Conservation (phyloP, 768 basidiomycete species). For the Lactarius sp. region DNA sequence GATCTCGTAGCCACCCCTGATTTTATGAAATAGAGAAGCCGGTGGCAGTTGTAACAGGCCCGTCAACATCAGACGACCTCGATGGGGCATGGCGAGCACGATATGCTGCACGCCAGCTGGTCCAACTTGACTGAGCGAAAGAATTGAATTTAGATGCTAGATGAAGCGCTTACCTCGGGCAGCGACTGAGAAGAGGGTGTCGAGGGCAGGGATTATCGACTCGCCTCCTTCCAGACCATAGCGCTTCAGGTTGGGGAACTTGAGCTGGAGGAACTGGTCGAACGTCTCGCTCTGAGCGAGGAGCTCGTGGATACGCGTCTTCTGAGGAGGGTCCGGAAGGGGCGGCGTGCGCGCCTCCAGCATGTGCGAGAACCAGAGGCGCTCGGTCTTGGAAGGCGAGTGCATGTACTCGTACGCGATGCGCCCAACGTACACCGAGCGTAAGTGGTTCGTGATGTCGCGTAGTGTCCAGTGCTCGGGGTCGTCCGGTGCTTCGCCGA, state of each 20-base stretch:
- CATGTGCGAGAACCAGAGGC: constrained; percentile 84
- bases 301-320: constrained; percentile 59
- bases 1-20: constrained; percentile 71
- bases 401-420: constrained; percentile 95
- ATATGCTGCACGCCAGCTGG: constrained; percentile 64
- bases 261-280: constrained; percentile 79
- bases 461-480: constrained; percentile 58
- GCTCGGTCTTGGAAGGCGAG: constrained; percentile 77
- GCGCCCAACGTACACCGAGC: constrained; percentile 70
- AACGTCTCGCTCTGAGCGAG: constrained; percentile 74
- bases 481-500: constrained; percentile 32
- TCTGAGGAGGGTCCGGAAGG: constrained; percentile 34
- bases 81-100: constrained; percentile 81
- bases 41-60: constrained; percentile 66
- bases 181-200: constrained; percentile 65
- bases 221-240: constrained; percentile 92
- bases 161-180: constrained; percentile 41
- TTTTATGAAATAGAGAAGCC: constrained; percentile 77
- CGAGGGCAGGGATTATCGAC: constrained; percentile 87
- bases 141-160: neutral
- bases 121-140: neutral
- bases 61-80: constrained; percentile 82
- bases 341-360: constrained; percentile 58
- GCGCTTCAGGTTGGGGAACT: constrained; percentile 85
- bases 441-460: constrained; percentile 66